Evolutionary conservation across 2,329 filamentous ascomycete species (phyloP).

Genomic region (Xylariaceae sp.): DNA sequence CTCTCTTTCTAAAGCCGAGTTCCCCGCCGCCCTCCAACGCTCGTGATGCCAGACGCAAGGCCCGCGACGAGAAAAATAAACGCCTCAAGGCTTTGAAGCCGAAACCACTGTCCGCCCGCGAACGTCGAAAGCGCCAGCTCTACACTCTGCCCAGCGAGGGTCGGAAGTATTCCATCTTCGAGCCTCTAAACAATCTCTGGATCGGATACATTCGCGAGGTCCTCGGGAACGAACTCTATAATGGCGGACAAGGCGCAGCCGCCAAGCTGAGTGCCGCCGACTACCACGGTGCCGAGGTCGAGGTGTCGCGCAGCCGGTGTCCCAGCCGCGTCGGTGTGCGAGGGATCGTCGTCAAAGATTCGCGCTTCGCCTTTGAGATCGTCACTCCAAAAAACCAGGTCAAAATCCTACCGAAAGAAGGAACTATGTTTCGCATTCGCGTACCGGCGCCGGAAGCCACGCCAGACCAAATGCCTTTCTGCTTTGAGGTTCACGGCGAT

Average conservation of each 20-base stretch:
- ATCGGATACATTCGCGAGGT: conserved; percentile 78
- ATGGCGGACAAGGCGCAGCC: conserved; percentile 54
- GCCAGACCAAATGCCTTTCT: conserved; percentile 39
- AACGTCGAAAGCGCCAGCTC: conserved; percentile 67
- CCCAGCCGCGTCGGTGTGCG: conserved; percentile 73
- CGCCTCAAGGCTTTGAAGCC: conserved; percentile 45
- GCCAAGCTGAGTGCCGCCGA: conserved; percentile 80
- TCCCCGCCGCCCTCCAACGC: conserved; percentile 59
- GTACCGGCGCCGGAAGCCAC: conserved; percentile 42
- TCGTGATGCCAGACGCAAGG: conserved; percentile 43
- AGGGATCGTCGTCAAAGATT: conserved; percentile 86
- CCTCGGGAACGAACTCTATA: conserved; percentile 55
- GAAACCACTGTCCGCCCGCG: conserved; percentile 69
- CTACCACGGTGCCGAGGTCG: conserved; percentile 78
- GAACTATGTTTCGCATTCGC: conserved; percentile 74
- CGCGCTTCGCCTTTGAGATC: conserved; percentile 79
- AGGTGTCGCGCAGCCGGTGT: conserved; percentile 78
- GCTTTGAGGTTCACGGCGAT: conserved; percentile 82
- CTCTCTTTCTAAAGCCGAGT: conserved; percentile 70
- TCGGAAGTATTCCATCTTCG: conserved; percentile 69
- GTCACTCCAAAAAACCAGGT: conserved; percentile 65
- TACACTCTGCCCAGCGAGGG: conserved; percentile 67
- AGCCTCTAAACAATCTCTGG: conserved; percentile 75
- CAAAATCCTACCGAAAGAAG: conserved; percentile 83
- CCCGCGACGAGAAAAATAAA: conserved; percentile 39